Evolutionary conservation across 352 stramenopile genomes (phyloP), one percentile per base, ranked within the genome.

Genomic region (Phytophthora sojae): DNA sequence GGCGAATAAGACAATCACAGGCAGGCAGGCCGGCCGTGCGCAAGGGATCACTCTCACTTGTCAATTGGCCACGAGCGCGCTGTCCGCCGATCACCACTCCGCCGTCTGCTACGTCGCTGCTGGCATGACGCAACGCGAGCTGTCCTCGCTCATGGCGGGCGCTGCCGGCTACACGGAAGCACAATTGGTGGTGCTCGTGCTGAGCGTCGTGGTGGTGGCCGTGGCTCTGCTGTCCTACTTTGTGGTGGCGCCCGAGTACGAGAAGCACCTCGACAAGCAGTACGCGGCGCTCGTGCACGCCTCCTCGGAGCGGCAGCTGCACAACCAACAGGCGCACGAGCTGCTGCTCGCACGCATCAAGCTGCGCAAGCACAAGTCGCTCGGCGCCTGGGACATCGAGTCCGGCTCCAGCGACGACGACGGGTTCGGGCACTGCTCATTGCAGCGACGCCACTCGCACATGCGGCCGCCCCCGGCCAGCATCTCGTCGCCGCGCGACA

Each of bases 191-290:
- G 51, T 87, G 53, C 65, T 92, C 5, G 80, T 88, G 45, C 69
- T 92, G 47, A 78, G 63, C 15, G 59, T 81, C 54, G 64, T 94
- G 5, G 72, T 94, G 39, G 68, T 92, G 29, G 76, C 64, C 23
- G 77, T 91, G 17, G 86, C 81, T 32, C 64, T 94, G 26, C 75
- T 94, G n/a, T 94, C 84, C 37, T 94, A 94, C 69, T 94, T 92
- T 50, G 86, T 94, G 19, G 83, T 93, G 19, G 86, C 86, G 11
- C 84, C 86, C 3, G 86, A 94, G 69, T 92, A 85, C 72, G 82
- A 92, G 61, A 92, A 91, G 71, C 84, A 75, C 12, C 73, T 92
- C 26, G 73, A 90, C 47, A 84, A 89, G 65, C 74, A 90, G 75
- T 89, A 81, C 61, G 76, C 78, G 4, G 73, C 76, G 7, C 73